Evolutionary conservation across 2,329 filamentous ascomycete species (phyloP), one percentile per base, ranked within the genome.

Genomic region (Beauveria sp.): DNA sequence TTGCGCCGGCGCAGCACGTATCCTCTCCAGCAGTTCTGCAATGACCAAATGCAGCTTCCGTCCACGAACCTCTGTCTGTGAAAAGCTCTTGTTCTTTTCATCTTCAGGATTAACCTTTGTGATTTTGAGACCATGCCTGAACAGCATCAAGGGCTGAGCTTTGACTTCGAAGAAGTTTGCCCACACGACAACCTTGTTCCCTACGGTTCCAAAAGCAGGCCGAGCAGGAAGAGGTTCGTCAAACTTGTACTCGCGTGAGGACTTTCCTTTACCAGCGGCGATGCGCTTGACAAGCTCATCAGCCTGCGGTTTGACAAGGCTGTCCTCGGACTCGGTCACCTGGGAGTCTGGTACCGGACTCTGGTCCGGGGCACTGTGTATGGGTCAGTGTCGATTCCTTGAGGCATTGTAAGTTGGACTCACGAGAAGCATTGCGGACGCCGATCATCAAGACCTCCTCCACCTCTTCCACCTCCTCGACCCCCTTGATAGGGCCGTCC

Each of bases 131-230:
- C 72, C 74, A 67, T 85, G 85, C 62, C 76, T 79, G 67, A 75
- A 78, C 5, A 83, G 62, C 0, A 65, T 63, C 1, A 72, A 67
- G 0, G 71, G 67, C 46, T 75, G 74, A 8, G 80, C 65, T 7
- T 73, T 67, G 53, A 85, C 62, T 1, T 71, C 71, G 66, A 83
- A 84, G 65, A 81, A 85, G 68, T 86, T 85, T 5, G 81, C 73
- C 80, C 81, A 84, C 0, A 85, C 71, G 1, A 72, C 66, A 2
- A 82, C 76, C 0, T 68, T 50, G 1, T 52, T 69, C 4, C 83
- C 83, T 5, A 65, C 66, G 3, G 68, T 74, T 22, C 82, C 81
- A 64, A 78, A 85, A 1, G 76, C 77, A 22, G 83, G 83, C 2
- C 83, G 77, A 8, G 68, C 61, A 3, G 82, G 80, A 52, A 84